A percentile compares a stretch with the other conserved stretches of the same genome.
These are phyloP conservation scores for Pichia cephalocereana DNA, from an alignment of 805 yeast species.

Conservation along the genomic window DNA sequence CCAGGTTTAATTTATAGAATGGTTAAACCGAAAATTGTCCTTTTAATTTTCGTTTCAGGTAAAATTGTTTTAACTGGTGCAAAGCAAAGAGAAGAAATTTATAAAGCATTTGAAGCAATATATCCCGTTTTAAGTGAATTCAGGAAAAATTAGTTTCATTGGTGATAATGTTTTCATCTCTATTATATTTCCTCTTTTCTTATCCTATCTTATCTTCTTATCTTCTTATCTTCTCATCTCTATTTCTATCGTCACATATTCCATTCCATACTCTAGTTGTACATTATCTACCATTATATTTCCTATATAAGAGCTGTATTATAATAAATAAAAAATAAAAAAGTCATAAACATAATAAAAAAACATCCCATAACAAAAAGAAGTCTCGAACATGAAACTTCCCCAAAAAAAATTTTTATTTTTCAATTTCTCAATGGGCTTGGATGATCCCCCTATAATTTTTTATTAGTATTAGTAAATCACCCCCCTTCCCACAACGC, in stretches of 20 bases:
- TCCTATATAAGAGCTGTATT: neutral
- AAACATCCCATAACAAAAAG: too few species aligned
- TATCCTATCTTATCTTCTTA: neutral
- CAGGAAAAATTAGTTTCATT: constrained; percentile 44
- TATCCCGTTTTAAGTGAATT: constrained; percentile 98
- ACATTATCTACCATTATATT: neutral
- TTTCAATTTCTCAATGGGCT: too few species aligned
- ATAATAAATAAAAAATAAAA: neutral
- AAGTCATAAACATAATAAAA: too few species aligned
- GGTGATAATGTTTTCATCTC: too few species aligned
- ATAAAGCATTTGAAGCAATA: constrained; percentile 96
- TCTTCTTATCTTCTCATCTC: neutral
- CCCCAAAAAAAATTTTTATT: too few species aligned
- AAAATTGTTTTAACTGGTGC: constrained; percentile 98
- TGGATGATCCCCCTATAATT: too few species aligned
- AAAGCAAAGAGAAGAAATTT: constrained; percentile 96
- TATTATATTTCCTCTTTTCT: too few species aligned
- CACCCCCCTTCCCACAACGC: too few species aligned
- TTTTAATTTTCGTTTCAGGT: constrained; percentile 92
- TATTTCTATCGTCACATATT: neutral
- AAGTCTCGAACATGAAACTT: too few species aligned
- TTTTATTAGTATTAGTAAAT: too few species aligned
- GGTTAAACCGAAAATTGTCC: constrained; percentile 97
- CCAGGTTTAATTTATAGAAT: constrained; percentile 98
- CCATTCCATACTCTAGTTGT: neutral